Evolutionary conservation across 805 yeast species (phyloP).

Genomic region (Saccharomycopsis babjevae): DNA sequence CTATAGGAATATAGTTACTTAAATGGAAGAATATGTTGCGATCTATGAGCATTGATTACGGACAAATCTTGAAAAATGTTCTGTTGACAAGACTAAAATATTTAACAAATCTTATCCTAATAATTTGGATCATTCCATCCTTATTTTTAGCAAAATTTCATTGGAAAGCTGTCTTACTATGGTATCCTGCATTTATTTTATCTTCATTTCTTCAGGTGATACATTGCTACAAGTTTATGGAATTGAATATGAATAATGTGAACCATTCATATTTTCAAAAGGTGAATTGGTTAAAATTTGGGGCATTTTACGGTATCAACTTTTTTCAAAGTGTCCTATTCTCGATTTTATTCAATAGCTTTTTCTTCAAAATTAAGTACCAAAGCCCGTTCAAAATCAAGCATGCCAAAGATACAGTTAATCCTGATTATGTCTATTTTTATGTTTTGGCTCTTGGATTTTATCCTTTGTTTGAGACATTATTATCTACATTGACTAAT

Average conservation of each 20-base stretch:
- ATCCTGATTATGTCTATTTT: conserved; percentile 7
- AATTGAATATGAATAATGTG: conserved; percentile 5
- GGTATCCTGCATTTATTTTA: conserved; percentile 1
- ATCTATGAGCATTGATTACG: not conserved
- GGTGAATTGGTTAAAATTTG: not conserved
- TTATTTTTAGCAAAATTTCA: conserved; percentile 2
- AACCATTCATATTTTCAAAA: not conserved
- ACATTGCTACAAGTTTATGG: conserved; percentile 1
- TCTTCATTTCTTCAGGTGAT: not conserved
- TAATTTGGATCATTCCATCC: conserved; percentile 1
- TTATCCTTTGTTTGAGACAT: not conserved
- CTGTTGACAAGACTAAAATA: conserved; percentile 11
- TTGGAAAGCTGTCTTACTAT: not conserved
- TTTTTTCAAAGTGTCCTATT: not conserved
- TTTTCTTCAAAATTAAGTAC: conserved; percentile 2
- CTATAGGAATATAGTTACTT: not conserved
- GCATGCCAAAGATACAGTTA: conserved; percentile 13
- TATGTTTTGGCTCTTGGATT: conserved; percentile 5
- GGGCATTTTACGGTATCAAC: not conserved
- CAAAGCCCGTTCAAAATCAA: conserved; percentile 1
- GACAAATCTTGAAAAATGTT: conserved; percentile 5
- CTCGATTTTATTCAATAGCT: conserved; percentile 1
- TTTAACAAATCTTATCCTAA: conserved; percentile 2
- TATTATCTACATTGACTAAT: conserved; percentile 3
- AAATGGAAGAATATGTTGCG: not conserved